Conservation (phyloP, 805 yeast species). For the Diddensiella santjacobensis region DNA sequence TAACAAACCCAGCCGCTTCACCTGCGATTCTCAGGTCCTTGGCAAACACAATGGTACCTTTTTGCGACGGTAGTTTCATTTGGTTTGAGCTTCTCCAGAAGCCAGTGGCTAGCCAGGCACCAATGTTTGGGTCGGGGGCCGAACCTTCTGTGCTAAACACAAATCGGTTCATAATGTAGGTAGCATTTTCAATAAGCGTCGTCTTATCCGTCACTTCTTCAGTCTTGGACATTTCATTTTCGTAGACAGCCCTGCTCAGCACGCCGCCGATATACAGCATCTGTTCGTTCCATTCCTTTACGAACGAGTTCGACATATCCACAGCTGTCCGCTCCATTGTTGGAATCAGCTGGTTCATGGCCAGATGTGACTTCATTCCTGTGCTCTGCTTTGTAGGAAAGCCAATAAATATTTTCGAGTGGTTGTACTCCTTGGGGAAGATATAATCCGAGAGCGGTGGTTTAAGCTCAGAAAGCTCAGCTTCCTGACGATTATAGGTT, state of each 20-base stretch:
- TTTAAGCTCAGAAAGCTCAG: conserved; percentile 29
- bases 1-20: conserved; percentile 22
- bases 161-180: conserved; percentile 30
- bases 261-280: conserved; percentile 38
- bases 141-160: conserved; percentile 27
- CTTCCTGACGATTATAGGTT: conserved; percentile 28
- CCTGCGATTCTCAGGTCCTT: conserved; percentile 29
- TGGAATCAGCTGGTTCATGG: conserved; percentile 39
- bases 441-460: conserved; percentile 35
- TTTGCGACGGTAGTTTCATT: conserved; percentile 30
- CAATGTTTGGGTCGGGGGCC: conserved; percentile 37
- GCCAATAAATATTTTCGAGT: conserved; percentile 40
- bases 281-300: conserved; percentile 39
- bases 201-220: conserved; percentile 4
- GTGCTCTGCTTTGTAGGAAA: conserved; percentile 42
- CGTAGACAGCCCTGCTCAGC: conserved; percentile 35
- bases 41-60: conserved; percentile 31
- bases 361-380: conserved; percentile 35
- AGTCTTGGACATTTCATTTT: conserved; percentile 35
- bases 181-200: conserved; percentile 21
- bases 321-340: conserved; percentile 42
- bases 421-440: conserved; percentile 34
- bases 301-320: conserved; percentile 39
- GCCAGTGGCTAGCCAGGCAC: conserved; percentile 33
- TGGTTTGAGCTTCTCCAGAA: conserved; percentile 34